Base-by-base conservation (phyloP, 768 basidiomycete genomes). In the Leccinum uliginosum region DNA sequence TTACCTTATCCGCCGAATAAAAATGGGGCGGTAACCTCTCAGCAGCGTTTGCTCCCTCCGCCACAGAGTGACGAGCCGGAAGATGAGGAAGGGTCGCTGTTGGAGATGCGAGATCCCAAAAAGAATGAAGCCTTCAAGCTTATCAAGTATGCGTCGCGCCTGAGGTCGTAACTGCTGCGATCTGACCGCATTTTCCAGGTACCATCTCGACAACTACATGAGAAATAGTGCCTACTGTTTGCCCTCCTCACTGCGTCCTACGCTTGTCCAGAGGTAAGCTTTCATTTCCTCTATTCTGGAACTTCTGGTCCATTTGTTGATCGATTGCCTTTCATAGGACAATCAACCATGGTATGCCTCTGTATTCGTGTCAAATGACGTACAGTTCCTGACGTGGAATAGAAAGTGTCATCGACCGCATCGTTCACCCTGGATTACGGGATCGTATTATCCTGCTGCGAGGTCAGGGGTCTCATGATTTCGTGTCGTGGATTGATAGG, bases 321-420 rank as follows among this genome's bases (percentile, higher is more conserved):
- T 51, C 32, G 21, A n/a, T 45, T n/a, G 24, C 10, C 27, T 45
- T 49, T 38, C 45, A 30, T 57, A 89, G 89, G 67, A 88, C 89
- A 7, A 81, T 97, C 32, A 87, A 93, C 46, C 94, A 97, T 67
- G 90, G 89, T 88, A 59, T 49, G 79, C 69, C 54, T 51, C 7
- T n/a, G 56, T 40, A 27, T 5, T 19, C 54, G 9, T 51, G 53
- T 34, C 27, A 38, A 49, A 55, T 51, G n/a, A 47, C 29, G 47
- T 43, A 23, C 12, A 15, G 19, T 3, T 45, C 40, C 57, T 71
- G 50, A 61, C 49, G 48, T 46, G 7, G 47, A 65, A 11, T 66
- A 93, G 94, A 95, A 69, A 89, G 91, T 62, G 80, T 89, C n/a
- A 92, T 97, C 64, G 94, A 97, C 70, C 84, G 86, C 46, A 85